phyloP scores from a whole-genome alignment of 139 green algal species.

The Chlorella sp. region DNA sequence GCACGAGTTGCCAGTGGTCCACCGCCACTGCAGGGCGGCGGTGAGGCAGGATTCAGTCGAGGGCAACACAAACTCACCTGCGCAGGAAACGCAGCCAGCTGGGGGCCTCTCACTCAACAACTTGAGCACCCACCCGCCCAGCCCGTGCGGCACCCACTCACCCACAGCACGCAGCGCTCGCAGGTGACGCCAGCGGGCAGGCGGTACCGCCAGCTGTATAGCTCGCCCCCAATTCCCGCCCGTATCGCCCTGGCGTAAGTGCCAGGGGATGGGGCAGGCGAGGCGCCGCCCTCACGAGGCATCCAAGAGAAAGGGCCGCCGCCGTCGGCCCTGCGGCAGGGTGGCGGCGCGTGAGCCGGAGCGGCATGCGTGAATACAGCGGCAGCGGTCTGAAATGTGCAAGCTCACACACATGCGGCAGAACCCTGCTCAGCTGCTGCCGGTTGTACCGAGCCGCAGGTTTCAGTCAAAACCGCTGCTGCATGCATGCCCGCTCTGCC shows the following conservation, averaged over 20 bases:
- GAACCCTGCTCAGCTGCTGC: no score
- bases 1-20: slow-evolving; percentile 25
- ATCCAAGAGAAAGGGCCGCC: neutral
- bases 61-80: no score
- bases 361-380: neutral
- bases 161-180: slow-evolving; percentile 21
- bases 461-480: no score
- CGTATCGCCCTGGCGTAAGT: neutral
- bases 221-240: neutral
- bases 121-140: no score
- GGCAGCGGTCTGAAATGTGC: no score
- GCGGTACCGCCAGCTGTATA: slow-evolving; percentile 16
- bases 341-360: no score
- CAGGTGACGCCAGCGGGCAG: neutral
- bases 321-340: neutral
- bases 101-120: no score
- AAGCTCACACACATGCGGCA: no score
- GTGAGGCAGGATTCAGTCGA: no score
- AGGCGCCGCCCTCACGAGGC: neutral
- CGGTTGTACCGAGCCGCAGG: no score
- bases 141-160: neutral
- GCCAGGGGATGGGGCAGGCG: neutral
- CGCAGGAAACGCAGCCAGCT: no score
- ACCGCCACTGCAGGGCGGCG: slow-evolving; percentile 30
- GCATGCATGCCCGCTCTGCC: no score